Evolutionary conservation across 176 grass and related monocot species (phyloP), one percentile per base, ranked within the genome.

Genomic region (Typha latifolia): DNA sequence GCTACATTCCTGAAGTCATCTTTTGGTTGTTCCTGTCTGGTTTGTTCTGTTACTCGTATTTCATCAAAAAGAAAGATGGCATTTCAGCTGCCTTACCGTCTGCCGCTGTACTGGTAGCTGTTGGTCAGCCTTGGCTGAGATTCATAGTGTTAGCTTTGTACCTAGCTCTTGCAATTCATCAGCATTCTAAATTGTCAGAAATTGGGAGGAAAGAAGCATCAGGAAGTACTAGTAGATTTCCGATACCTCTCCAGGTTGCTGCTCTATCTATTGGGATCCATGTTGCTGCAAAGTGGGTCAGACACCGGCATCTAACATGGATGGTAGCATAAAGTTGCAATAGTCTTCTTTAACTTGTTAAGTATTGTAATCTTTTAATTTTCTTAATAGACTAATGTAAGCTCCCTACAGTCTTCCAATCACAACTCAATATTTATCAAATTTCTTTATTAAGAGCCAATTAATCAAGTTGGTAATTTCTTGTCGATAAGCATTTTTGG

Each of bases 71-170:
- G 37, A 80, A 34, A 61, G 69, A 80, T 62, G 31, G 26, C 21
- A 51, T 61, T 43, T 76, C 73, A 31, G 49, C 64, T 4, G 20
- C 64, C 14, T 61, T 76, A 22, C 64, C 69, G 63, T 62, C 78
- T 22, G 70, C 51, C 32, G 71, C 63, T 62, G 63, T 72, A 49
- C 47, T 68, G 14, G 63, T 62, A 32, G 69, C 69, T 66, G 24
- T 80, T 61, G 78, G 78, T 34, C 69, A 80, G 65, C 78, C 78
- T 19, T 80, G 69, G 78, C 8, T 80, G 12, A 67, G 78, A 68
- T 18, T 32, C 20, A 43, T 73, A 12, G 69, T 49, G 19, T 62
- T 80, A 5, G 14, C 51, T 49, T 73, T 50, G 22, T 80, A 80
- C 37, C 52, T 73, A 52, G 31, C 48, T 61, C 16, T 80, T 67